A percentile compares a stretch with the other conserved stretches of the same genome.
Evolutionary conservation across 164 flowering plant species (phyloP).

Genomic region (Platanus orientalis): DNA sequence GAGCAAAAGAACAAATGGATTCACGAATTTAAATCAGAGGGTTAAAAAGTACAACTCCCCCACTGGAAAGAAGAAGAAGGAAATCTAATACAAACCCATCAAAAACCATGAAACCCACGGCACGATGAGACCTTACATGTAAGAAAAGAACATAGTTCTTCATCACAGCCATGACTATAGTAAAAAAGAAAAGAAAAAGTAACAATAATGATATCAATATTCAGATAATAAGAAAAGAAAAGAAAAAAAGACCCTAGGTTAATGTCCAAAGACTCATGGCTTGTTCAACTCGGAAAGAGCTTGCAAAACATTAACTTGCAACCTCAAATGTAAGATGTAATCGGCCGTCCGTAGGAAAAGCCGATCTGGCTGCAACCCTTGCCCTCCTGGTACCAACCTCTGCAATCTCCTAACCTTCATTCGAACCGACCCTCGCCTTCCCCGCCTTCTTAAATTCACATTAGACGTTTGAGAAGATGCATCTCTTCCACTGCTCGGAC

Average conservation of each 20-base stretch:
- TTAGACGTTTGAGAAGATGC: no score
- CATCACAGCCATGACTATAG: not conserved
- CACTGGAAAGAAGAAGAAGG: not conserved
- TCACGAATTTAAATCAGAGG: no score
- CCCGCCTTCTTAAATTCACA: not conserved
- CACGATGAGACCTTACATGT: no score
- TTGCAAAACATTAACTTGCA: conserved; percentile 52
- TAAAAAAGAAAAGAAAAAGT: not conserved
- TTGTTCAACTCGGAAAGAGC: conserved; percentile 42
- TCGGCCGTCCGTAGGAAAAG: conserved; percentile 56
- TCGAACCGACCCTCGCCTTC: conserved; percentile 13
- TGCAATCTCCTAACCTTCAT: conserved; percentile 53
- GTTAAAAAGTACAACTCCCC: no score
- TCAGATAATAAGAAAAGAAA: not conserved
- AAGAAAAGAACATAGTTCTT: no score
- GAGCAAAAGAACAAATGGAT: no score
- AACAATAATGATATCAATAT: not conserved
- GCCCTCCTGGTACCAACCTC: conserved; percentile 61
- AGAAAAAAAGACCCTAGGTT: not conserved
- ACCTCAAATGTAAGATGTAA: conserved; percentile 59
- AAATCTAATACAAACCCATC: conserved; percentile 1
- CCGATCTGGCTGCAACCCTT: conserved; percentile 42
- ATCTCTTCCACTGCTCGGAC: no score
- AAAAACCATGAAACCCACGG: not conserved
- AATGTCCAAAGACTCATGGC: conserved; percentile 11